Base-by-base conservation (phyloP, 805 yeast genomes). In the Blastobotrys parvus region DNA sequence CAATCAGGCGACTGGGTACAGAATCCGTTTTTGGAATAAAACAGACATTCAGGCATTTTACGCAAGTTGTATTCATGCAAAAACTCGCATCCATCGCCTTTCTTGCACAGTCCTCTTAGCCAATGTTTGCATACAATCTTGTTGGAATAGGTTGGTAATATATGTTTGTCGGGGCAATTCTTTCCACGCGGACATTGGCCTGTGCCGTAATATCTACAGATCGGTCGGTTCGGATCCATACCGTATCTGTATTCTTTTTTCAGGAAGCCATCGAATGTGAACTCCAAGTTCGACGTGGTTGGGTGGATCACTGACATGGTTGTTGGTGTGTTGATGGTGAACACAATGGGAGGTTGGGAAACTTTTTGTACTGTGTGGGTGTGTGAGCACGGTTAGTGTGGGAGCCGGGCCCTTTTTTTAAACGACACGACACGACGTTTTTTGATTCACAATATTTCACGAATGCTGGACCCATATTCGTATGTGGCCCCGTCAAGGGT, bases 101-200 rank as follows among this genome's bases (percentile, higher is more conserved):
- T 90, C 65, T 92, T 92, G 65, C 99, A 92, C 29, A 92, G 73
- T 0, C 99, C 99, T 51, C 97, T 75, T 29, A 92, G 75, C 99
- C 98, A 92, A 68, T 92, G 97, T 70, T 92, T 90, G 62, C 98
- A 92, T 3, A 92, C 98, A 42, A 92, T 86, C 60, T 82, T 81
- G 60, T 81, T 81, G 42, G 73, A 69, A 56, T 76, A 78, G 38
- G 72, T 73, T 41, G 75, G 78, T 41, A 77, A 74, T 27, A 81
- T 81, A 64, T 90, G 97, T 57, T 88, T 84, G 64, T 85, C 80
- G 17, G 89, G 89, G 59, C 97, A 90, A 39, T 72, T 72, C n/a
- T 72, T 68, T 5, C 97, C 96, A 46, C 80, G 70, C 2, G 97
- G 96, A 63, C 97, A 90, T 13, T 78, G 71, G 23, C 82, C 78